These are phyloP conservation scores for Calocybe gambosa DNA, from an alignment of 1,284 basidiomycete species.

Conservation along the genomic window DNA sequence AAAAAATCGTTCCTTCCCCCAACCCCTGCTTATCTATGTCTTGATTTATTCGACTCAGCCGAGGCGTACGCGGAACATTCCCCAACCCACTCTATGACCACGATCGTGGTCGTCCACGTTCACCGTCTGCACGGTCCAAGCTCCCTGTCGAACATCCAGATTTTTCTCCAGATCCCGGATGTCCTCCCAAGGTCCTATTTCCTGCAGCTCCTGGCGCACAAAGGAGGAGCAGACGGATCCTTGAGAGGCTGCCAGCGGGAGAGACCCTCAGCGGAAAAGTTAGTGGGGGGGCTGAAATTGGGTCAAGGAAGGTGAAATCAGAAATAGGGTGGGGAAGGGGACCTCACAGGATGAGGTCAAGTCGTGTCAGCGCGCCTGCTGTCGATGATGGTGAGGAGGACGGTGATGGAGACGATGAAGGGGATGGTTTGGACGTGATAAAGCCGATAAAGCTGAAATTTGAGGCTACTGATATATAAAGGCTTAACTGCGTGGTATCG, in stretches of 20 bases:
- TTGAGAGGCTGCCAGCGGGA: too few species aligned
- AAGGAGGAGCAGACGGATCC: slow-evolving; percentile 5
- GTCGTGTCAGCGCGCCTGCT: slow-evolving; percentile 11
- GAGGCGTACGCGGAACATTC: slow-evolving; percentile 43
- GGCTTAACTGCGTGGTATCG: too few species aligned
- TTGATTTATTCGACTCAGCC: slow-evolving; percentile 31
- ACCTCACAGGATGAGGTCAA: slow-evolving; percentile 2
- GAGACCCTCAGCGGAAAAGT: neutral
- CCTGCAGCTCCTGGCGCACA: slow-evolving; percentile 30
- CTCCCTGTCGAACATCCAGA: slow-evolving; percentile 47
- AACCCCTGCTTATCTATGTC: too few species aligned
- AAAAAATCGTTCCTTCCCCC: too few species aligned
- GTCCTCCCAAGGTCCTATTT: slow-evolving; percentile 46
- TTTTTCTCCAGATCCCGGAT: slow-evolving; percentile 41
- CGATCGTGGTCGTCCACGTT: slow-evolving; percentile 28
- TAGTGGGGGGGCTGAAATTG: neutral
- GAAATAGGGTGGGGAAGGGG: too few species aligned
- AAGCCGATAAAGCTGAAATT: slow-evolving; percentile 18
- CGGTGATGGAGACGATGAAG: slow-evolving; percentile 8
- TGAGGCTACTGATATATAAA: too few species aligned
- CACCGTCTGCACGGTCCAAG: slow-evolving; percentile 35
- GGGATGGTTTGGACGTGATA: slow-evolving; percentile 7
- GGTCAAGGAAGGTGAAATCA: neutral
- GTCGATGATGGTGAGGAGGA: slow-evolving; percentile 5
- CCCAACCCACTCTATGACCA: slow-evolving; percentile 47